Base-by-base conservation (phyloP, 352 stramenopile genomes). In the Pythium myriotylum region DNA sequence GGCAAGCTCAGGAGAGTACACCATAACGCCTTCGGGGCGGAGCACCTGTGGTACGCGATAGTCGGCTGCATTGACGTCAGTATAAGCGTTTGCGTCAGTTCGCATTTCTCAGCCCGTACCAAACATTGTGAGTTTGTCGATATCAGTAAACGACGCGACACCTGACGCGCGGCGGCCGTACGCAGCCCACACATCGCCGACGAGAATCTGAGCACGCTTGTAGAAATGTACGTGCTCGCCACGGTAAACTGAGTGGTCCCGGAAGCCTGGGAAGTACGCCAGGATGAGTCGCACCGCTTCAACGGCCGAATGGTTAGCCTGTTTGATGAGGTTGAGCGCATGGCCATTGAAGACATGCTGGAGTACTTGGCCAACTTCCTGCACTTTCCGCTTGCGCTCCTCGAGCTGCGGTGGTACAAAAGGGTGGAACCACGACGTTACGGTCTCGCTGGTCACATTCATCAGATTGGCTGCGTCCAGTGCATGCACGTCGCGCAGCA, bases 141-240 rank as follows among this genome's bases (percentile, higher is more conserved):
- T 88, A 54, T 97, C 89, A 53, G 77, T 54, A 41, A 97, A 97
- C n/a, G 70, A 84, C 16, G 68, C 73, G 20, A 87, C 9, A 12
- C 74, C 73, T 2, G 56, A 62, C 14, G 59, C 70, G 45, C 68
- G 78, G 12, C 83, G 69, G 9, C 88, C 88, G 59, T 92, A 97
- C 33, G 89, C 89, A 26, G 79, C 88, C 89, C 89, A 97, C 8
- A 97, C 65, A 37, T 97, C 89, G 2, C 77, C 89, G 2, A 92
- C 84, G 19, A 96, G 68, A 61, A 97, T 97, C 62, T 97, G 89
- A 16, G 88, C 89, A 43, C 89, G 88, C 59, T 97, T 97, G 77
- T 96, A 97, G 33, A 97, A 88, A 42, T 93, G 88, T 54, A 96
- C 76, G 48, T 95, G 86, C 54, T 84, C 65, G 19, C 89, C 89